Evolutionary conservation across 208 protist species (phyloP).

Genomic region (Trypanosoma lewisi): DNA sequence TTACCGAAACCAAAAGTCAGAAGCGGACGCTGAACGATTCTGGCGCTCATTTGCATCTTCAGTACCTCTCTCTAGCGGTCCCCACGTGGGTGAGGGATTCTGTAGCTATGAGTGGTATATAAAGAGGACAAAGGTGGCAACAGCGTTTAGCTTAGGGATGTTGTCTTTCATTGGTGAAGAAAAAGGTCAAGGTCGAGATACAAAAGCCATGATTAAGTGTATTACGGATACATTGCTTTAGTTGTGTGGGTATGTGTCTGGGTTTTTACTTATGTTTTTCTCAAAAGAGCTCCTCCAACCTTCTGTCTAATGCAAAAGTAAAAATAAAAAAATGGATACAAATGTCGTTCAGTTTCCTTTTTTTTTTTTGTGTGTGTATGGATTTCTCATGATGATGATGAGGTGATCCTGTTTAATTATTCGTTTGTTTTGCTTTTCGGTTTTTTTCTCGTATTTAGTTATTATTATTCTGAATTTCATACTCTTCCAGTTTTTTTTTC

Average conservation of each 20-base stretch:
- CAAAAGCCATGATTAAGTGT: constrained; percentile 30
- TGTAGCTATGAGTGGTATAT: constrained; percentile 54
- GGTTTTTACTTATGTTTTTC: constrained; percentile 13
- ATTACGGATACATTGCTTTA: constrained; percentile 22
- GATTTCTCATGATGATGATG: too few relatives aligned
- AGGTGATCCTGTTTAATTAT: too few relatives aligned
- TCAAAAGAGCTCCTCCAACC: too few relatives aligned
- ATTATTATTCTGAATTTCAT: too few relatives aligned
- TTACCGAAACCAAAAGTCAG: not conserved
- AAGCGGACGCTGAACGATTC: constrained; percentile 33
- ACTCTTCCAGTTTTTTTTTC: too few relatives aligned
- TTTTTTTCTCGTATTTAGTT: not conserved
- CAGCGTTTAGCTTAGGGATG: constrained; percentile 45
- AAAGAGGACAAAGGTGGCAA: constrained; percentile 42
- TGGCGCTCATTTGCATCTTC: constrained; percentile 46
- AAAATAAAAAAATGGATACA: too few relatives aligned
- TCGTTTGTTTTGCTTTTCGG: not conserved
- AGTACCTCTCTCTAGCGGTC: constrained; percentile 69
- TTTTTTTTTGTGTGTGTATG: not conserved
- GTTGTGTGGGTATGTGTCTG: not conserved
- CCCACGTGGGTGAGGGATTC: constrained; percentile 32
- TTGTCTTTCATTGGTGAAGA: constrained; percentile 72
- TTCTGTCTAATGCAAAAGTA: too few relatives aligned
- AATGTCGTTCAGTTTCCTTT: not conserved
- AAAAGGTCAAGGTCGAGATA: constrained; percentile 41